Evolutionary conservation across 148 eudicot genomes (phyloP).

Genomic region (Polygonum maritimum): DNA sequence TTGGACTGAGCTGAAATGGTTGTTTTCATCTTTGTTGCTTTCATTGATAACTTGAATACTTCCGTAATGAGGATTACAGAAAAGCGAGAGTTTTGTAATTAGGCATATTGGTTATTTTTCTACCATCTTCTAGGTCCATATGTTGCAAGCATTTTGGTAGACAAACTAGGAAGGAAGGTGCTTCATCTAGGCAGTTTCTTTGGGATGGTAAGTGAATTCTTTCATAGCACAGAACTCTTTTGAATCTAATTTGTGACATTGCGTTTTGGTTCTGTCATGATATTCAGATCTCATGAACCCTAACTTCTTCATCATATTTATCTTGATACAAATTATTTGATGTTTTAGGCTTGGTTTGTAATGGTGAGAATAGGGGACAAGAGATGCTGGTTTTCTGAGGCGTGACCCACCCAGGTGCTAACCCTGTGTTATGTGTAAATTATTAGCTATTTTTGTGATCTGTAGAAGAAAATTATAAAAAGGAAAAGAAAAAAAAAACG

Average conservation of each 20-base stretch:
- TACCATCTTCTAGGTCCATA: constrained; percentile 41
- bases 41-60: background rate
- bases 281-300: background rate
- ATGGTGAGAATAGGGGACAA: no score
- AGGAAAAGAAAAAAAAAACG: no score
- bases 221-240: background rate
- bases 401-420: no score
- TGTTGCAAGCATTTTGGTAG: constrained; percentile 69
- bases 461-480: no score
- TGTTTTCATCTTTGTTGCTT: background rate
- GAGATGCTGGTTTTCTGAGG: no score
- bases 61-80: background rate
- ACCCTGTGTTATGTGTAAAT: no score
- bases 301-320: background rate
- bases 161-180: constrained; percentile 74
- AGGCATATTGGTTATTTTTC: constrained; percentile 1
- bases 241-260: background rate
- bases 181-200: constrained; percentile 75
- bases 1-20: background rate
- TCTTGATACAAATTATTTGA: background rate
- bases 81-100: background rate
- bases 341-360: no score
- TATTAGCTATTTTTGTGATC: no score
- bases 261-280: background rate
- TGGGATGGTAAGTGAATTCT: constrained; percentile 51